Evolutionary conservation across 1,284 basidiomycete genomes (phyloP).

Genomic region (Puccinia horiana): DNA sequence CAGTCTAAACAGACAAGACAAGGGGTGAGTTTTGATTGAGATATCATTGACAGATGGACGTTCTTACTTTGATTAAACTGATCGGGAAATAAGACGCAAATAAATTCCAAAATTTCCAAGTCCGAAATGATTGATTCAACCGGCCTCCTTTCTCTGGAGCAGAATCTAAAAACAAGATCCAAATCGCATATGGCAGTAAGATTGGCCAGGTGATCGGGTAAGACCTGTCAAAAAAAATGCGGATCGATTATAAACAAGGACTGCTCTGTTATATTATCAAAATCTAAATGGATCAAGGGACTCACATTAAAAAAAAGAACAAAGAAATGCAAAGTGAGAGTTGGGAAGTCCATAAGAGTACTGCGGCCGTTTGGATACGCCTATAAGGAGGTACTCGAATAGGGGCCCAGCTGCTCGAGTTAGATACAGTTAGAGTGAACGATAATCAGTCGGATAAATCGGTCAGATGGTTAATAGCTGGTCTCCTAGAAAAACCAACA

Average conservation of each 20-base stretch:
- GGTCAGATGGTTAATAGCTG: not conserved
- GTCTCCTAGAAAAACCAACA: not conserved
- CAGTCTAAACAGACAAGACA: slow-evolving; percentile 56
- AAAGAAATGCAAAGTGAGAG: slow-evolving; percentile 71
- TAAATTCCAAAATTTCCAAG: slow-evolving; percentile 45
- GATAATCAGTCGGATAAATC: not conserved
- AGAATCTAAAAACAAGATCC: slow-evolving; percentile 63
- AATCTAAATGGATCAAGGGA: slow-evolving; percentile 42
- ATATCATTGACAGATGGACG: not conserved
- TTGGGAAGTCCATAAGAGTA: slow-evolving; percentile 80
- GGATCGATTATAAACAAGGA: not conserved
- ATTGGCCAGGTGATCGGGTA: slow-evolving; percentile 85
- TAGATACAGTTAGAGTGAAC: not conserved
- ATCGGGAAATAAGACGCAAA: slow-evolving; percentile 49
- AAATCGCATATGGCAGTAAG: slow-evolving; percentile 76
- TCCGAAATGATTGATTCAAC: slow-evolving; percentile 26
- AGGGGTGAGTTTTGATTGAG: slow-evolving; percentile 12
- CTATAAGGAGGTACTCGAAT: slow-evolving; percentile 69
- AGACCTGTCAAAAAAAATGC: slow-evolving; percentile 65
- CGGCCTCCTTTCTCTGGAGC: slow-evolving; percentile 47
- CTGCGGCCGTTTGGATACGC: slow-evolving; percentile 79
- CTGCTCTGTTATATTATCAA: not conserved
- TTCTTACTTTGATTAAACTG: slow-evolving; percentile 55
- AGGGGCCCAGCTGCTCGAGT: slow-evolving; percentile 53
- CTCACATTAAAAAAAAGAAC: slow-evolving; percentile 80